phyloP scores from a whole-genome alignment of 148 eudicot species.

The Silene uniflora region DNA sequence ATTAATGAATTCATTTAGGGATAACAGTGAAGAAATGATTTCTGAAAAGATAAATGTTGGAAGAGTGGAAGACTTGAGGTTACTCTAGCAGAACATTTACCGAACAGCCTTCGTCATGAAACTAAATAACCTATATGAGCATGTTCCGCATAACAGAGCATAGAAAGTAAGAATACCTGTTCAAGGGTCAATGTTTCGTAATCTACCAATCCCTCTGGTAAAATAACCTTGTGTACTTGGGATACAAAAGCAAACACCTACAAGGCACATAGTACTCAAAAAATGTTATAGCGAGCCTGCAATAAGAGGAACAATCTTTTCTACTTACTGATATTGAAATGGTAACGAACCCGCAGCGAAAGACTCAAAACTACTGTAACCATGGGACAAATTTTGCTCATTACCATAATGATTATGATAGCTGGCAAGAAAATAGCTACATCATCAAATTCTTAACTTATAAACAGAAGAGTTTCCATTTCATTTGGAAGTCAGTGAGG shows the following conservation, averaged over 20 bases:
- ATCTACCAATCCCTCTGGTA: conserved; percentile 73
- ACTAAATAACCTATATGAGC: neutral
- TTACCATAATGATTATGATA: neutral
- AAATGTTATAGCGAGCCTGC: neutral
- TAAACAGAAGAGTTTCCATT: neutral
- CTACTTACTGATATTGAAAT: neutral
- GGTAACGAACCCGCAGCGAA: too few relatives aligned
- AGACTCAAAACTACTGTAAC: neutral
- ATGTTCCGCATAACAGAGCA: conserved; percentile 4
- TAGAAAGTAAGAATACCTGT: conserved; percentile 45
- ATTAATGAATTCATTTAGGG: neutral
- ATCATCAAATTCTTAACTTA: neutral
- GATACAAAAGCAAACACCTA: conserved; percentile 96
- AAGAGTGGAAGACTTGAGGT: neutral
- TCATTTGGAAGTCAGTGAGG: too few relatives aligned
- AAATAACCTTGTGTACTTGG: conserved; percentile 86
- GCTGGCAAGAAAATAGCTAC: neutral
- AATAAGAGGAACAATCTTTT: neutral
- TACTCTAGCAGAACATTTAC: neutral
- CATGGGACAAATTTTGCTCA: neutral
- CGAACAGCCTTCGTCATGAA: neutral
- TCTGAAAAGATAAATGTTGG: neutral
- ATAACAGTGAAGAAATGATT: neutral
- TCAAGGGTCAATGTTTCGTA: conserved; percentile 74
- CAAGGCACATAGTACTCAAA: conserved; percentile 3